Conservation (phyloP, 108 stramenopile species). For the Mediolabrus comicus region DNA sequence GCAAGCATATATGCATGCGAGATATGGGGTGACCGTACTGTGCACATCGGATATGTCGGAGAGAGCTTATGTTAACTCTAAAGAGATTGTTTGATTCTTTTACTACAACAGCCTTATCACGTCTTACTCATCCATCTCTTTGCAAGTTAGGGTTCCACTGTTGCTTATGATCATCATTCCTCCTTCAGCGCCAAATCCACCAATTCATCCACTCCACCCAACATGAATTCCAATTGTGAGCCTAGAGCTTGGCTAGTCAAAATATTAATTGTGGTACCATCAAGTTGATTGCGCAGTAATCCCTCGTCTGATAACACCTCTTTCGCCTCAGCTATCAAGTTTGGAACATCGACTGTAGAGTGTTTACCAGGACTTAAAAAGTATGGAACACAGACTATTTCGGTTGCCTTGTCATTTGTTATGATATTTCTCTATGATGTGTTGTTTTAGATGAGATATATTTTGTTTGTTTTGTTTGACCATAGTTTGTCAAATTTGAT, state of each 20-base stretch:
- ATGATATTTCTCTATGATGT: conserved; percentile 12
- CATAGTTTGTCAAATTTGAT: no score
- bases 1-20: no score
- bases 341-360: conserved; percentile 85
- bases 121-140: no score
- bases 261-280: background rate
- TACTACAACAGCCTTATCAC: no score
- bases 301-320: conserved; percentile 32
- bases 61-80: no score
- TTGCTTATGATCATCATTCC: no score
- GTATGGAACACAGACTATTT: conserved; percentile 90
- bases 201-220: conserved; percentile 21
- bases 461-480: background rate
- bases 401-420: conserved; percentile 17
- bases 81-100: no score
- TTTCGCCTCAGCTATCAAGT: conserved; percentile 72
- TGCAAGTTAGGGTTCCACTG: no score
- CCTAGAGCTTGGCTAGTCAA: conserved; percentile 1
- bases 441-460: background rate
- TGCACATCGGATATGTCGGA: no score
- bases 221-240: conserved; percentile 14
- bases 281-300: background rate
- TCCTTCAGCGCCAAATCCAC: conserved; percentile 4
- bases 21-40: no score
- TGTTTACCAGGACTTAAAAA: conserved; percentile 90